Evolutionary conservation across 495 filamentous ascomycete species (phyloP).

Genomic region (Chaetomium tenue): DNA sequence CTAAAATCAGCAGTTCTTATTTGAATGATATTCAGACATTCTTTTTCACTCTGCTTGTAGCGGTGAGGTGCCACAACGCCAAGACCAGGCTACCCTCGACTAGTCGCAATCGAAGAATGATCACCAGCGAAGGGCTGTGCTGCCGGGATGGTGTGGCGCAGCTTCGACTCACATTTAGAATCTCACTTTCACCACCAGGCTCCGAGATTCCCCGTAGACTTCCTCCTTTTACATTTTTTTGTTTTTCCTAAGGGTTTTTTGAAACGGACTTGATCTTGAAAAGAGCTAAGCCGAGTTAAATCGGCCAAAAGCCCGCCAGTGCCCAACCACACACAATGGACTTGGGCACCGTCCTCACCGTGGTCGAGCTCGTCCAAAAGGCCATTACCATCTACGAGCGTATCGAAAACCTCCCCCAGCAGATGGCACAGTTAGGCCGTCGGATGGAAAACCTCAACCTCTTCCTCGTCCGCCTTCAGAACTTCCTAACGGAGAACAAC

Average conservation of each 20-base stretch:
- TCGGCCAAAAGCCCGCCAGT: too few relatives aligned
- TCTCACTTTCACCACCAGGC: neutral
- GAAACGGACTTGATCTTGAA: too few relatives aligned
- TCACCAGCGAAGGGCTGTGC: neutral
- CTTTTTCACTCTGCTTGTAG: neutral
- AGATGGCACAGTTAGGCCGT: slow-evolving; percentile 28
- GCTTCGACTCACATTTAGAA: neutral
- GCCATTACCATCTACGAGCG: slow-evolving; percentile 26
- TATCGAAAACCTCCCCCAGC: slow-evolving; percentile 28
- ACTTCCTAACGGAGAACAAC: slow-evolving; percentile 15
- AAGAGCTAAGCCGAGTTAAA: too few relatives aligned
- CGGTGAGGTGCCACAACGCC: neutral
- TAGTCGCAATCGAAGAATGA: neutral
- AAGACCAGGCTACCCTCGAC: neutral
- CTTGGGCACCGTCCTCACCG: slow-evolving; percentile 34
- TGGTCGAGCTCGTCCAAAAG: slow-evolving; percentile 26
- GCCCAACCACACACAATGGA: slow-evolving; percentile 1
- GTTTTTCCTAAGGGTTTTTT: neutral
- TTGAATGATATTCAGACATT: slow-evolving; percentile 7
- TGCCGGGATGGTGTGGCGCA: slow-evolving; percentile 7
- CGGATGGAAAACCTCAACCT: slow-evolving; percentile 27
- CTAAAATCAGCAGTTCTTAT: neutral
- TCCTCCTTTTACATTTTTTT: neutral
- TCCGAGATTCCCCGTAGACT: neutral
- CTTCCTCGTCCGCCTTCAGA: slow-evolving; percentile 23